Percentiles rank a stretch among this genome's conserved stretches.
Conservation (phyloP, 345 rosid species). For the Gossypium sturtianum region DNA sequence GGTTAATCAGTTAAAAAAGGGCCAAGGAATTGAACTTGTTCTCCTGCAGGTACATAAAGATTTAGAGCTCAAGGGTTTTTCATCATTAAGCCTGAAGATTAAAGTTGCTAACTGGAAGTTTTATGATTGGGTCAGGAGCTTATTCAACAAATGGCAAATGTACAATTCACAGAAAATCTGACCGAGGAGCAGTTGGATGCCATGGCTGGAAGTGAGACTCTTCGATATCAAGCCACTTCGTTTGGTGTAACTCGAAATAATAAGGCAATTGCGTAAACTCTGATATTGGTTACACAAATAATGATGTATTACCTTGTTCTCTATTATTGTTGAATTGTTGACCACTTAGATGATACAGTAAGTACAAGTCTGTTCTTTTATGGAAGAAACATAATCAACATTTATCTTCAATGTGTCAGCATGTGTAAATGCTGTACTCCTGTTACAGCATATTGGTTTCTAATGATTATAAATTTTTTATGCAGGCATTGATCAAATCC, state of each 20-base stretch:
- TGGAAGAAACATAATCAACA: neutral
- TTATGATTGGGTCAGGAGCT: conserved; percentile 64
- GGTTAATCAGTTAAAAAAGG: conserved; percentile 92
- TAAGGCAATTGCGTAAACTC: conserved; percentile 47
- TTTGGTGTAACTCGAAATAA: conserved; percentile 86
- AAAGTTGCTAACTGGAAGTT: conserved; percentile 20
- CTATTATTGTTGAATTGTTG: neutral
- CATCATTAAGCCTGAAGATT: conserved; percentile 1
- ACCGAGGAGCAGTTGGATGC: conserved; percentile 99
- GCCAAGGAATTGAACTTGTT: conserved; percentile 95
- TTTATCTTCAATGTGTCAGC: neutral
- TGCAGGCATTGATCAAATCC: conserved; percentile 94
- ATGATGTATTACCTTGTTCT: neutral
- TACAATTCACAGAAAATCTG: conserved; percentile 92
- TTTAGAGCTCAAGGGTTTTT: conserved; percentile 14
- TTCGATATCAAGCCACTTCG: conserved; percentile 91
- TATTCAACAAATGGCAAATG: conserved; percentile 99
- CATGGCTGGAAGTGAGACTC: conserved; percentile 99
- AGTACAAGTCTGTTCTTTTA: neutral
- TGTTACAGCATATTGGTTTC: neutral
- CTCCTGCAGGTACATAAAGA: conserved; percentile 67
- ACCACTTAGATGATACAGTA: neutral
- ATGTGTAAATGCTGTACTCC: neutral
- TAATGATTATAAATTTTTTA: neutral
- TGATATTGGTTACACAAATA: neutral